Conservation (phyloP, 768 basidiomycete species). For the Tricholoma saponaceum region DNA sequence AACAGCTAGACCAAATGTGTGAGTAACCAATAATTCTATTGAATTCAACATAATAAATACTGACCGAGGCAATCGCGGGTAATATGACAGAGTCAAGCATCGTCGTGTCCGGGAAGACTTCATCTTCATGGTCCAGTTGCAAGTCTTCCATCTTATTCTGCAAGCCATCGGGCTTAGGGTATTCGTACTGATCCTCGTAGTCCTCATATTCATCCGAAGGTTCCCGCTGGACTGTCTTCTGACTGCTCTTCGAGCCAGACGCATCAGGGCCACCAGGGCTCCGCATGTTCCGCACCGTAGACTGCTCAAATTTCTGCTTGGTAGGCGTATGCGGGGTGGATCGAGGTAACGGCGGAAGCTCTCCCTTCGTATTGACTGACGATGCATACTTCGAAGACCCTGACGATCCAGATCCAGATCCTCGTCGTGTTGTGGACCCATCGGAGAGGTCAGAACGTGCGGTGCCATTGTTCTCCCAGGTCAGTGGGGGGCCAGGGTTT, state of each 20-base stretch:
- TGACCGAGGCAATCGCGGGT: slow-evolving; percentile 93
- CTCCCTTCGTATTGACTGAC: slow-evolving; percentile 49
- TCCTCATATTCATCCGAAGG: slow-evolving; percentile 66
- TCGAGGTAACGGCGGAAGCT: slow-evolving; percentile 57
- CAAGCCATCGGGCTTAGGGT: slow-evolving; percentile 39
- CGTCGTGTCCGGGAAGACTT: slow-evolving; percentile 74
- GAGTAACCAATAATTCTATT: neutral
- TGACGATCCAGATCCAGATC: slow-evolving; percentile 24
- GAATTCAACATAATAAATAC: slow-evolving; percentile 21
- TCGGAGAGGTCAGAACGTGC: slow-evolving; percentile 39
- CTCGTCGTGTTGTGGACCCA: slow-evolving; percentile 23
- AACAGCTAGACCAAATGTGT: slow-evolving; percentile 59
- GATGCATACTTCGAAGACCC: slow-evolving; percentile 37
- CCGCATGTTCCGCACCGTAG: slow-evolving; percentile 63
- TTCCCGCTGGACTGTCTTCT: slow-evolving; percentile 34
- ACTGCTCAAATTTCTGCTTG: slow-evolving; percentile 48
- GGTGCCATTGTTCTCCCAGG: slow-evolving; percentile 75
- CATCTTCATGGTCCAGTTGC: slow-evolving; percentile 35
- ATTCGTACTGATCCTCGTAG: slow-evolving; percentile 54
- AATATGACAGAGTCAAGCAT: slow-evolving; percentile 95
- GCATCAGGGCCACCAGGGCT: slow-evolving; percentile 15
- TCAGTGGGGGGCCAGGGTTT: slow-evolving; percentile 62
- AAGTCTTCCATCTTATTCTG: slow-evolving; percentile 45
- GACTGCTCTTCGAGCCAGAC: slow-evolving; percentile 25
- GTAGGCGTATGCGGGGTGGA: slow-evolving; percentile 32